Base-by-base conservation (phyloP, 75 land plant genomes). In the Selaginella moellendorffii region DNA sequence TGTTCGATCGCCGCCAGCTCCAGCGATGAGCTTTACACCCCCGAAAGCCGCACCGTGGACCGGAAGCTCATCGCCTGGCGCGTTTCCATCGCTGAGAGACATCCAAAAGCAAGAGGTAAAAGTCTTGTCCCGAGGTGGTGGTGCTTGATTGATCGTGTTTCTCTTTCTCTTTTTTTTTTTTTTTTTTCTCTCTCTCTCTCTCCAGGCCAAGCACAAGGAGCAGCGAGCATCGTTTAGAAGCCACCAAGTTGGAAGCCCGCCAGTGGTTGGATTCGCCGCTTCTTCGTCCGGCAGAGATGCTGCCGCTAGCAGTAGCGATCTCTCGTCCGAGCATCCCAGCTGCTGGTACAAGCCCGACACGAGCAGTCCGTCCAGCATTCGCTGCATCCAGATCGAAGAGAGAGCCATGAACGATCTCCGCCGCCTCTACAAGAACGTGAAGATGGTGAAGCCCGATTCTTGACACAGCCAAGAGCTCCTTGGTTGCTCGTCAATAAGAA, bases 41-140 rank as follows among this genome's bases (percentile, higher is more conserved):
- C 56, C 60, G 12, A 22, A 30, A 28, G 85, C 88, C 27, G 76
- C 77, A 63, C 46, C 46, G 5, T 74, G 85, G 53, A 72, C 88
- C 21, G 87, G 83, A 1, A 82, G 78, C 29, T 81, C 95, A 21
- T 14, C 46, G 14, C 96, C 93, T 53, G 66, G 63, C 25, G n/a
- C 79, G 29, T 78, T 85, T 31, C 86, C 96, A 62, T 93, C 96
- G 18, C 71, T 93, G 23, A 77, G 87, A 64, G 85, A 89, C 65
- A 93, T 93, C 61, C 98, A 93, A 64, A 73, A 83, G 85, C 96
- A 93, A 53, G 96, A 93, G 98, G 98, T 85, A 71, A 31, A n/a
- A 10, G 14, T 1, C 67, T 31, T 17, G 23, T 19, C 24, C 12
- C 24, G 12, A 18, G n/a, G n/a, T n/a, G n/a, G n/a, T n/a, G n/a